These are phyloP conservation scores for Geosmithia flava DNA, from an alignment of 2,329 filamentous ascomycete genomes.

Conservation along the genomic window DNA sequence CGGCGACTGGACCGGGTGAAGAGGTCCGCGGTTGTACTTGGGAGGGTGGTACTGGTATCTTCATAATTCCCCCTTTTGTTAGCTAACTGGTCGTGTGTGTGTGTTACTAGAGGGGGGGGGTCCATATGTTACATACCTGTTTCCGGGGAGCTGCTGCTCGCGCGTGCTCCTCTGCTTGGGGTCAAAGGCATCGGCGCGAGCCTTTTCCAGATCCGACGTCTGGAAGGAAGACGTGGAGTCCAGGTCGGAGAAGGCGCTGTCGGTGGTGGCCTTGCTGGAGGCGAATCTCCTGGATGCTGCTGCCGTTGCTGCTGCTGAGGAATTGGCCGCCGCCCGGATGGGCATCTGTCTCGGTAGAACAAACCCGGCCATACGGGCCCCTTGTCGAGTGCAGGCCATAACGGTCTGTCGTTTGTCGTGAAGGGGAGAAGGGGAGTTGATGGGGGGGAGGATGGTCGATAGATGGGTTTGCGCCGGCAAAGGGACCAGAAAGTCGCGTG, in stretches of 20 bases:
- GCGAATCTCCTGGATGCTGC: conserved; percentile 25
- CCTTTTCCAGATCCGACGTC: conserved; percentile 25
- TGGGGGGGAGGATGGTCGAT: neutral
- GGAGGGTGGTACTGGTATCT: conserved; percentile 94
- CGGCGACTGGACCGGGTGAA: conserved; percentile 90
- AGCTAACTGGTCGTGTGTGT: conserved; percentile 7
- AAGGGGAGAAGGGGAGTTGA: neutral
- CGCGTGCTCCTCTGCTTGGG: conserved; percentile 22
- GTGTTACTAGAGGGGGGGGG: neutral
- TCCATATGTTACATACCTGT: conserved; percentile 23
- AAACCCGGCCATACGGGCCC: conserved; percentile 20
- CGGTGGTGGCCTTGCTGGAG: conserved; percentile 10
- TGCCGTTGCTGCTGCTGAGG: neutral
- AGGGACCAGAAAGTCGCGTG: conserved; percentile 1
- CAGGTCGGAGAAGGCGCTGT: conserved; percentile 29
- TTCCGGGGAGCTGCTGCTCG: conserved; percentile 28
- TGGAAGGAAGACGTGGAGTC: conserved; percentile 37
- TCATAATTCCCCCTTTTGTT: neutral
- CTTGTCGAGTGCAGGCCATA: conserved; percentile 30
- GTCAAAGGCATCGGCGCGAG: conserved; percentile 25
- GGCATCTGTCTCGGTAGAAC: conserved; percentile 15
- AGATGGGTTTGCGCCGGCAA: neutral
- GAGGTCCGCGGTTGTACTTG: conserved; percentile 85
- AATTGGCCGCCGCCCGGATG: conserved; percentile 8
- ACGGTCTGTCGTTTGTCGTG: conserved; percentile 5